phyloP scores from a whole-genome alignment of 2,329 filamentous ascomycete species.

The Colletotrichum endophyticum region DNA sequence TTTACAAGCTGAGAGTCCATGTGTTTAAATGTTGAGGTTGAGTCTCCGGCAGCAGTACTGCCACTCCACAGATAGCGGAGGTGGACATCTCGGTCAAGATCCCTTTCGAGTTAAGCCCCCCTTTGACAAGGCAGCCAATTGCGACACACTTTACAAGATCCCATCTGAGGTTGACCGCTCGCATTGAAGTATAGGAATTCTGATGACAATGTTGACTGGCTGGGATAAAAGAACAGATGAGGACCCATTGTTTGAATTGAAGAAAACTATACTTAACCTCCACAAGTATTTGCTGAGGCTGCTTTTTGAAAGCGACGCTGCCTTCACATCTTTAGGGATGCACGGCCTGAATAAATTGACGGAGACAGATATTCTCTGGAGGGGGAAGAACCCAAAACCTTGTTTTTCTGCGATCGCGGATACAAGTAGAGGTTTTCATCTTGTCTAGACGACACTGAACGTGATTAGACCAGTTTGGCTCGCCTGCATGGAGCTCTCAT shows the following conservation, averaged over 20 bases:
- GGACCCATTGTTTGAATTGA: not conserved
- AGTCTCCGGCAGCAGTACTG: not conserved
- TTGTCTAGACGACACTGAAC: not conserved
- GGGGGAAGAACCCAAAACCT: fast-evolving
- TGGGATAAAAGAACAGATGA: not conserved
- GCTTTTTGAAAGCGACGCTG: not conserved
- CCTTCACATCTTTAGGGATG: not conserved
- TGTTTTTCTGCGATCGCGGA: not conserved
- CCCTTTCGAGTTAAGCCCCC: not conserved
- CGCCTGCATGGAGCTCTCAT: not conserved
- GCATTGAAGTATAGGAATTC: not conserved
- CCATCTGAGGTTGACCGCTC: not conserved
- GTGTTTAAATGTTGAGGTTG: not conserved
- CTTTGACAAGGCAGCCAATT: not conserved
- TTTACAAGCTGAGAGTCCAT: not conserved
- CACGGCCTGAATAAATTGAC: not conserved
- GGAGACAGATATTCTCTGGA: not conserved
- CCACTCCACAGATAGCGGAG: not conserved
- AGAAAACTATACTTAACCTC: not conserved
- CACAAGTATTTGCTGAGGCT: not conserved
- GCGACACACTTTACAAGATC: not conserved
- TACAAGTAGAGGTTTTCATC: not conserved
- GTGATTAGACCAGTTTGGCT: not conserved
- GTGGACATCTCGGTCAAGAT: not conserved
- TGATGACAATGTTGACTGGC: fast-evolving